A percentile compares a stretch with the other conserved stretches of the same genome.
Evolutionary conservation across 805 yeast genomes (phyloP).

Genomic region (Peterozyma toletana): DNA sequence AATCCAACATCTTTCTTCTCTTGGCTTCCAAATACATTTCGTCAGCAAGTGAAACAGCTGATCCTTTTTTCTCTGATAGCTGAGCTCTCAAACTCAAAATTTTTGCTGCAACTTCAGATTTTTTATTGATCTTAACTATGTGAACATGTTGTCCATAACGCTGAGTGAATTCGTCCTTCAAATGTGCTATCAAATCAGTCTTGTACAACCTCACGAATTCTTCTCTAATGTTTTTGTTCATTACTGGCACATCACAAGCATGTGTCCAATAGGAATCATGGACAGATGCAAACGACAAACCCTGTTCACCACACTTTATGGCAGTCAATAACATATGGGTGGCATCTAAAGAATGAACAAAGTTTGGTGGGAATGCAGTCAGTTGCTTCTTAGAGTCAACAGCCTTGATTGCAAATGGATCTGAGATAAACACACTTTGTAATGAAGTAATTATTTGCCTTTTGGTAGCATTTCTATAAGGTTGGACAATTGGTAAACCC

Average conservation of each 20-base stretch:
- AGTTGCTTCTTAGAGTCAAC: conserved; percentile 87
- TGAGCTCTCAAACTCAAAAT: conserved; percentile 43
- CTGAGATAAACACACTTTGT: conserved; percentile 80
- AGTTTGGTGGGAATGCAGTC: conserved; percentile 94
- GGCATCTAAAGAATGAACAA: conserved; percentile 91
- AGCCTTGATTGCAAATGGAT: conserved; percentile 77
- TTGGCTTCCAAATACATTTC: conserved; percentile 67
- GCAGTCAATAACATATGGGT: conserved; percentile 95
- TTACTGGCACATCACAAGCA: conserved; percentile 69
- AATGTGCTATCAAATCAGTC: conserved; percentile 60
- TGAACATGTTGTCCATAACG: conserved; percentile 72
- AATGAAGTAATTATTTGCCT: conserved; percentile 72
- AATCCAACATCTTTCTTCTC: conserved; percentile 47
- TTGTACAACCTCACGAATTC: conserved; percentile 75
- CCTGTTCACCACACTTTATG: conserved; percentile 56
- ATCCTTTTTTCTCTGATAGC: conserved; percentile 41
- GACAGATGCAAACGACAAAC: conserved; percentile 82
- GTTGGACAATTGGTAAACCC: conserved; percentile 95
- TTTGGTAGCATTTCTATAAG: conserved; percentile 67
- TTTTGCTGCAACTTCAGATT: conserved; percentile 41
- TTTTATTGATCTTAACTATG: conserved; percentile 45
- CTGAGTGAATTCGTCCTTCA: conserved; percentile 72
- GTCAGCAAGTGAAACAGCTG: conserved; percentile 57
- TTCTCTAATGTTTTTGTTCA: conserved; percentile 68
- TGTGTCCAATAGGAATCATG: conserved; percentile 99